Evolutionary conservation across 345 rosid species (phyloP).

Genomic region (Lenwebbia sp.): DNA sequence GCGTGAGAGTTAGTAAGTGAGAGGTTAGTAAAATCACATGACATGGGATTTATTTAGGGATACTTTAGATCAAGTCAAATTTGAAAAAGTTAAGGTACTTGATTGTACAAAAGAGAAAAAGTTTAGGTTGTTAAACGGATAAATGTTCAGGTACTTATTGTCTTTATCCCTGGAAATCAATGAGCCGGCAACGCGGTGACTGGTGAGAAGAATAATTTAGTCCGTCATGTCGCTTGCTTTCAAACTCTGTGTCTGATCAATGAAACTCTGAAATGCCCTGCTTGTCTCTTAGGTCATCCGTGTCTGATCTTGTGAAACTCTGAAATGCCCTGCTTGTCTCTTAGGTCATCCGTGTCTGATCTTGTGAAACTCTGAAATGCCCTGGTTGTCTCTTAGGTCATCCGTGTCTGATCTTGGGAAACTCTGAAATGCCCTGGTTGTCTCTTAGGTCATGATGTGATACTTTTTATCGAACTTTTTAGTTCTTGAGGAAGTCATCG

Average conservation of each 20-base stretch:
- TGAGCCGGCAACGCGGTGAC: neutral
- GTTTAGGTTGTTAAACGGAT: neutral
- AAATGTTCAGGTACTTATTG: neutral
- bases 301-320: neutral
- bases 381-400: neutral
- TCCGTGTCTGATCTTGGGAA: neutral
- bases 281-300: neutral
- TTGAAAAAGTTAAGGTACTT: neutral
- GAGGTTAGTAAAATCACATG: neutral
- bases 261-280: neutral
- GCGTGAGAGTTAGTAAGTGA: neutral
- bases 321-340: neutral
- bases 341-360: neutral
- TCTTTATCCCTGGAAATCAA: neutral
- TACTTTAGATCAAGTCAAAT: neutral
- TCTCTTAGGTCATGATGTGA: neutral
- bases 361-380: neutral
- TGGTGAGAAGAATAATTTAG: neutral
- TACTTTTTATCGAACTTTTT: neutral
- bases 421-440: neutral
- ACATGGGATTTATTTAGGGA: neutral
- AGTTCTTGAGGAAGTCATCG: neutral
- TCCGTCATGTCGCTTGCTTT: neutral
- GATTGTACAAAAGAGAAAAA: neutral
- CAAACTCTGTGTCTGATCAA: neutral